These are phyloP conservation scores for Ligustrum vulgare DNA, from an alignment of 257 asterid genomes.

Conservation along the genomic window DNA sequence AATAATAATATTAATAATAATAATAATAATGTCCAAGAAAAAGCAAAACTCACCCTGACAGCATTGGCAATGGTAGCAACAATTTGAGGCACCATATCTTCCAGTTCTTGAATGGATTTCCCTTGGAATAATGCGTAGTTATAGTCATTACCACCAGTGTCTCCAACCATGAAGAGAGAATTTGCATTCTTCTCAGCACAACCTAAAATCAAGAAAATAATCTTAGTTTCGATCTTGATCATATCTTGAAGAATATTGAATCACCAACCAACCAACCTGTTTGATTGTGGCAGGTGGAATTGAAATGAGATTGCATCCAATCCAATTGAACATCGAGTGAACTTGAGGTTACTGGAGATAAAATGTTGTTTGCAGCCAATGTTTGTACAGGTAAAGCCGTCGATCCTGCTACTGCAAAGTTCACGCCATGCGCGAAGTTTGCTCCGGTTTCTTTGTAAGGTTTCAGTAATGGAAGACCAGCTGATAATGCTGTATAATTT, in stretches of 20 bases:
- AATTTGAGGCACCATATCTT: neutral
- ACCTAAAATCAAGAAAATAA: slow-evolving; percentile 5
- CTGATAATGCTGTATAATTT: slow-evolving; percentile 8
- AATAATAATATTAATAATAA: neutral
- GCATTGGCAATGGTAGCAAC: neutral
- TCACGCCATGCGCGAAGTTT: slow-evolving; percentile 17
- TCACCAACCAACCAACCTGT: slow-evolving; percentile 3
- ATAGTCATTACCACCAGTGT: neutral
- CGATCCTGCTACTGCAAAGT: slow-evolving; percentile 36
- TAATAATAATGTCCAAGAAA: neutral
- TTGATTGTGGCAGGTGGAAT: slow-evolving; percentile 2
- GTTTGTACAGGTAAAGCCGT: slow-evolving; percentile 22
- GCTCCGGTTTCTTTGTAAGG: neutral
- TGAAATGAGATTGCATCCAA: slow-evolving; percentile 25
- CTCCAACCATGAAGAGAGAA: neutral
- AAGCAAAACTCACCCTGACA: slow-evolving; percentile 4
- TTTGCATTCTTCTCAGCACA: slow-evolving; percentile 13
- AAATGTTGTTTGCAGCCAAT: slow-evolving; percentile 8
- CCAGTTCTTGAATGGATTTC: slow-evolving; percentile 2
- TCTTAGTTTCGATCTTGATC: neutral
- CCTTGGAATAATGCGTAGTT: slow-evolving; percentile 18
- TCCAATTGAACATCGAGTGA: slow-evolving; percentile 31
- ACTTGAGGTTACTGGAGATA: slow-evolving; percentile 16
- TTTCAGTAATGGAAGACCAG: neutral
- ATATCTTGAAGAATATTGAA: neutral